A percentile compares a stretch with the other conserved stretches of the same genome.
Evolutionary conservation across 2,329 filamentous ascomycete genomes (phyloP).

Genomic region (Seiridium cupressi): DNA sequence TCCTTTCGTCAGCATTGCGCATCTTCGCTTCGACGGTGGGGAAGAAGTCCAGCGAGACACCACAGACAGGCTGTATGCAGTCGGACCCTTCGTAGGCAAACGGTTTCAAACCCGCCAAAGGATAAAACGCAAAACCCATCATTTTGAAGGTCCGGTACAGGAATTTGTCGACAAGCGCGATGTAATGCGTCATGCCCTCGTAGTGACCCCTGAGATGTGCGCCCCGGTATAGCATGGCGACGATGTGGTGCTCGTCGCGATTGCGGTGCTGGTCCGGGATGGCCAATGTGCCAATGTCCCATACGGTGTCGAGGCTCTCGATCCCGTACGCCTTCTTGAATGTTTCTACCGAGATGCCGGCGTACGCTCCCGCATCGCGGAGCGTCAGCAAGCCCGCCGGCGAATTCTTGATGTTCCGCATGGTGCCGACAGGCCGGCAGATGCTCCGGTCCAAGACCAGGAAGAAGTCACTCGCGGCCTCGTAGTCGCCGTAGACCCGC

Average conservation of each 20-base stretch:
- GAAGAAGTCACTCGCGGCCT: conserved; percentile 11
- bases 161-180: conserved; percentile 8
- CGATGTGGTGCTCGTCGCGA: conserved; percentile 8
- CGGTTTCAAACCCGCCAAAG: conserved; percentile 3
- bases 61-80: conserved; percentile 7
- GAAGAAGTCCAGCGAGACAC: conserved; percentile 4
- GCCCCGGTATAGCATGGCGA: conserved; percentile 11
- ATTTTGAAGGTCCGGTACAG: conserved; percentile 9
- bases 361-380: conserved; percentile 5
- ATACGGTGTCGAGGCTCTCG: conserved; percentile 6
- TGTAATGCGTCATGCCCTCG: conserved; percentile 10
- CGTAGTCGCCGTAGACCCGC: conserved; percentile 9
- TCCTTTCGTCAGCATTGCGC: background rate
- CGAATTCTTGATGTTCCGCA: conserved; percentile 7
- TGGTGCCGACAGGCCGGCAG: conserved; percentile 3
- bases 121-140: conserved; percentile 8
- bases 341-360: background rate
- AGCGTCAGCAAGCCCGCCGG: conserved; percentile 8
- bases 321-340: conserved; percentile 8
- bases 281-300: conserved; percentile 11
- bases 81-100: conserved; percentile 12
- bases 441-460: conserved; percentile 9
- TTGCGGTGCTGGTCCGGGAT: conserved; percentile 6
- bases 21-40: background rate
- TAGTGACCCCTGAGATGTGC: conserved; percentile 4